These are phyloP conservation scores for Didymella exigua DNA, from an alignment of 2,329 filamentous ascomycete species.

Conservation along the genomic window DNA sequence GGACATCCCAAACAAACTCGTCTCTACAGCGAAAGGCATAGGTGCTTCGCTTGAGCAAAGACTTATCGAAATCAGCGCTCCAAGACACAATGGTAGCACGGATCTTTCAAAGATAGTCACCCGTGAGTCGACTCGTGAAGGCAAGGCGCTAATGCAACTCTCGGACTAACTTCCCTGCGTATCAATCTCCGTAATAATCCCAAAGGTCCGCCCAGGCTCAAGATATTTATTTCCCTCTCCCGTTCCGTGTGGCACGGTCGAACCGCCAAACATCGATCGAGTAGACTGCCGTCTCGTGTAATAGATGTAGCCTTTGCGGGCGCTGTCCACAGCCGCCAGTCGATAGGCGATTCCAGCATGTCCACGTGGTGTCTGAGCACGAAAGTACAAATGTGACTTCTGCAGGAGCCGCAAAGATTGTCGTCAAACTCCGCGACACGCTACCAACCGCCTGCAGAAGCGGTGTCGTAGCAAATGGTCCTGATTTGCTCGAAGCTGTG, in stretches of 20 bases:
- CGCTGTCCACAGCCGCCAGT: not conserved
- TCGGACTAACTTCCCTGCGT: constrained; percentile 8
- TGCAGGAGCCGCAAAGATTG: constrained; percentile 11
- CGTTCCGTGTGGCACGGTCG: constrained; percentile 5
- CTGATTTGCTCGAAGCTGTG: constrained; percentile 31
- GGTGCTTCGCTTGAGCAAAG: not conserved
- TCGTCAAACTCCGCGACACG: constrained; percentile 23
- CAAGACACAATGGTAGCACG: not conserved
- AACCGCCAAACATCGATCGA: not conserved
- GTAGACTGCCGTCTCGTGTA: not conserved
- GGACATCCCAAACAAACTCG: not conserved
- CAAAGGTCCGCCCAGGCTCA: not conserved
- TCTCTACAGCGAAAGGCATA: not conserved
- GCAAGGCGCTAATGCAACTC: not conserved
- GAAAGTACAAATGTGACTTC: not conserved
- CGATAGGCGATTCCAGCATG: not conserved
- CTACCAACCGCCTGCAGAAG: constrained; percentile 27
- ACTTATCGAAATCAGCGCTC: not conserved
- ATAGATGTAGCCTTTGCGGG: not conserved
- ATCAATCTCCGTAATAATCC: not conserved
- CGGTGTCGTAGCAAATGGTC: constrained; percentile 27
- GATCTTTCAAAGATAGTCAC: not conserved
- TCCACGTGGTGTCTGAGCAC: constrained; percentile 15
- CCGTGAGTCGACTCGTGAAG: not conserved
- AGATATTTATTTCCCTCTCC: not conserved